A percentile compares a stretch with the other conserved stretches of the same genome.
phyloP scores from a whole-genome alignment of 352 stramenopile species.

The Blastocystis sp. region DNA sequence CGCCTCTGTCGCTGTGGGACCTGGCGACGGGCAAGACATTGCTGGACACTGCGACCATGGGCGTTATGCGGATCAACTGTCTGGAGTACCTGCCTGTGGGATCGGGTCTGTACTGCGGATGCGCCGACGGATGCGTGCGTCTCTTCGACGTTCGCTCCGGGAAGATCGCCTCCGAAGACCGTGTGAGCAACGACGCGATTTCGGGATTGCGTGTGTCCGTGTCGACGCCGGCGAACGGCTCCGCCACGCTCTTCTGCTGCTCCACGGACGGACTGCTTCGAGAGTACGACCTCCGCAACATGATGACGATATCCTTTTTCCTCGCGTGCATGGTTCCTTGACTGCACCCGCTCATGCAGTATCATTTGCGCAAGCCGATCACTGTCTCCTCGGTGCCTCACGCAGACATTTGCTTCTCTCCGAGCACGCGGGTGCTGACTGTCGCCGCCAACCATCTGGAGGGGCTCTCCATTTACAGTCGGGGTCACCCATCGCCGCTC shows the following conservation, averaged over 20 bases:
- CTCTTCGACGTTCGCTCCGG: slow-evolving; percentile 6
- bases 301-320: slow-evolving; percentile 43
- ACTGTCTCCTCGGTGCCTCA: background rate
- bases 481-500: background rate
- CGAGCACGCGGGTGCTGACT: background rate
- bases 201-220: background rate
- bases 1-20: slow-evolving; percentile 13
- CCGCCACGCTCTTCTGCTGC: background rate
- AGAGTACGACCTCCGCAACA: slow-evolving; percentile 8
- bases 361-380: background rate
- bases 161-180: background rate
- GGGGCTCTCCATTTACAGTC: background rate
- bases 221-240: background rate
- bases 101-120: slow-evolving; percentile 13
- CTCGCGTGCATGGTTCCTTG: background rate
- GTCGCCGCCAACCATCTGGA: slow-evolving; percentile 36
- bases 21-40: background rate
- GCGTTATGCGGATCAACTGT: slow-evolving; percentile 3
- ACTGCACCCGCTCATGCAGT: background rate
- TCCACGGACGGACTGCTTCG: slow-evolving; percentile 10
- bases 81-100: background rate
- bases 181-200: background rate
- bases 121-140: background rate
- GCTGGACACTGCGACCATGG: background rate
- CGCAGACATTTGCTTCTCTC: background rate